Percentiles rank a stretch among this genome's conserved stretches.
Evolutionary conservation across 805 yeast genomes (phyloP).

Genomic region (Pichia exigua): DNA sequence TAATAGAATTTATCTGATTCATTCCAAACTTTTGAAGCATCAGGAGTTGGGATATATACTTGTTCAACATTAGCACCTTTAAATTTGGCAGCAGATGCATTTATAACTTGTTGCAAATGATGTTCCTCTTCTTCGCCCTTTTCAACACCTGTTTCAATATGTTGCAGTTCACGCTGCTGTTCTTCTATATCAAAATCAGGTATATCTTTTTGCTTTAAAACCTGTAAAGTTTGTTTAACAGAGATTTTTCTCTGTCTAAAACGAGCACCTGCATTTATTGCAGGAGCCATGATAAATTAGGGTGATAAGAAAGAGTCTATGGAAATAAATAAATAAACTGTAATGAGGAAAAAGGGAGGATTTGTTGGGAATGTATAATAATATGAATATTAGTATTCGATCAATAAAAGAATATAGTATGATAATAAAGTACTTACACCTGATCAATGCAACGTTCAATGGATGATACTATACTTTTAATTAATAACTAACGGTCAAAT

Average conservation of each 20-base stretch:
- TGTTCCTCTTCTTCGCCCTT: slow-evolving; percentile 96
- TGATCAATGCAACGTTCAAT: not conserved
- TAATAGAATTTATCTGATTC: slow-evolving; percentile 68
- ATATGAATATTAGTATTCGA: not conserved
- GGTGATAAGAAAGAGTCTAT: not conserved
- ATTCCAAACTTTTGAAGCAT: slow-evolving; percentile 77
- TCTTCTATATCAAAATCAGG: slow-evolving; percentile 73
- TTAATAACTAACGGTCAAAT: not conserved
- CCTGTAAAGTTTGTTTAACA: slow-evolving; percentile 77
- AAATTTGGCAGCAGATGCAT: slow-evolving; percentile 65
- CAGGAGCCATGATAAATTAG: slow-evolving; percentile 24
- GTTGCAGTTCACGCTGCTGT: slow-evolving; percentile 79
- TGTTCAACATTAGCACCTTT: slow-evolving; percentile 43
- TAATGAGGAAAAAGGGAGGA: not conserved
- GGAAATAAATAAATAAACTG: not conserved
- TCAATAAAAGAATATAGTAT: not conserved
- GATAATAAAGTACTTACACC: not conserved
- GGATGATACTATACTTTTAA: not conserved
- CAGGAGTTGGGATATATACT: slow-evolving; percentile 93
- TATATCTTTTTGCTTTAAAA: slow-evolving; percentile 69
- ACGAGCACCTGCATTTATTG: slow-evolving; percentile 49
- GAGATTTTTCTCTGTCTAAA: slow-evolving; percentile 93
- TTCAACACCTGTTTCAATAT: slow-evolving; percentile 95
- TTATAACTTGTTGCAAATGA: slow-evolving; percentile 86
- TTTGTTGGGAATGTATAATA: not conserved